Percentiles rank a stretch among this genome's conserved stretches.
phyloP scores from a whole-genome alignment of 2,329 filamentous ascomycete species.

The Diaporthe batatas region DNA sequence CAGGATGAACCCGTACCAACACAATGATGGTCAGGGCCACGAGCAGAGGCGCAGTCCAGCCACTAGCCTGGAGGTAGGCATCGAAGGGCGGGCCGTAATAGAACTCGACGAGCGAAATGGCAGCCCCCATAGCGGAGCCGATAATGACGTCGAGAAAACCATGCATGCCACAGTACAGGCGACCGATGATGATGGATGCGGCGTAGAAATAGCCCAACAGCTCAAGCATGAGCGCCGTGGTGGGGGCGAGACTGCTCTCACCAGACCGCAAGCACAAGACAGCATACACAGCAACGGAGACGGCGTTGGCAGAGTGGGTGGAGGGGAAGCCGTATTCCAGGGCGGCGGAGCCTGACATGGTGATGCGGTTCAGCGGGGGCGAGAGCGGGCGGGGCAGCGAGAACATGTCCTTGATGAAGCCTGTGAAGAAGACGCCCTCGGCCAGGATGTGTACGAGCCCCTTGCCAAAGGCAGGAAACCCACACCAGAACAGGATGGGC shows the following conservation, averaged over 20 bases:
- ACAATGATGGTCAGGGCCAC: slow-evolving; percentile 77
- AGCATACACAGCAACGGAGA: slow-evolving; percentile 90
- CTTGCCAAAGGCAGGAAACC: slow-evolving; percentile 85
- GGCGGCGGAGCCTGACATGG: slow-evolving; percentile 95
- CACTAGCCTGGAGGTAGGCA: slow-evolving; percentile 75
- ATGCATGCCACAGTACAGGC: slow-evolving; percentile 98
- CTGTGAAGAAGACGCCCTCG: slow-evolving; percentile 86
- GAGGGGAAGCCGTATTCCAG: slow-evolving; percentile 98
- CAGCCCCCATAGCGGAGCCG: slow-evolving; percentile 81
- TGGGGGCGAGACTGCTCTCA: slow-evolving; percentile 71
- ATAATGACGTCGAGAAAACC: slow-evolving; percentile 92
- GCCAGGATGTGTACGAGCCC: slow-evolving; percentile 84
- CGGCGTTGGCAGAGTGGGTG: slow-evolving; percentile 96
- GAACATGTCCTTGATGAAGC: slow-evolving; percentile 93
- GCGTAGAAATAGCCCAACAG: slow-evolving; percentile 85
- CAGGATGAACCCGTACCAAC: slow-evolving; percentile 90
- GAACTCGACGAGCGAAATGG: slow-evolving; percentile 71
- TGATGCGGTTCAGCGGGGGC: slow-evolving; percentile 92
- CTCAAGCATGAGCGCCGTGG: slow-evolving; percentile 74
- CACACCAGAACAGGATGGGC: slow-evolving; percentile 97
- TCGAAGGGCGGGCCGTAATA: slow-evolving; percentile 75
- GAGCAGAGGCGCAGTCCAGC: slow-evolving; percentile 73
- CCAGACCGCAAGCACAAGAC: slow-evolving; percentile 77
- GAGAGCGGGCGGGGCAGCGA: slow-evolving; percentile 93
- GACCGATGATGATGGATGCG: slow-evolving; percentile 87